Percentiles rank a stretch among this genome's conserved stretches.
phyloP scores from a whole-genome alignment of 2,329 filamentous ascomycete species.

The Lachnellula subtilissima region DNA sequence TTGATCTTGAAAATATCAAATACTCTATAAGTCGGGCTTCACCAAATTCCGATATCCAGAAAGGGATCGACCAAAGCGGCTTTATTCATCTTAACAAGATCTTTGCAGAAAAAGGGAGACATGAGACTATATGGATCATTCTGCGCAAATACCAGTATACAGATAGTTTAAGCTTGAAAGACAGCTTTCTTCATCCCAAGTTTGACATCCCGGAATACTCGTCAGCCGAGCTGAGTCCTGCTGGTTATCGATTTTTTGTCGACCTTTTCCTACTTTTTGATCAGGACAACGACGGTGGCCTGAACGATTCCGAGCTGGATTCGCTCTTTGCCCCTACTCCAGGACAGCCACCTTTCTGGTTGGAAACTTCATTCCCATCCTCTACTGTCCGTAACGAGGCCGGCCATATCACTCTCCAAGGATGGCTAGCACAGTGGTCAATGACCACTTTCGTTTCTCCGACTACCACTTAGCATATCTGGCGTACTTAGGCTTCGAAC shows the following conservation, averaged over 20 bases:
- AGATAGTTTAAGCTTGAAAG: slow-evolving; percentile 86
- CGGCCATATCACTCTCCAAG: slow-evolving; percentile 90
- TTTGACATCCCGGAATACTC: slow-evolving; percentile 91
- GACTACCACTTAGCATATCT: slow-evolving; percentile 93
- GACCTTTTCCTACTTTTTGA: slow-evolving; percentile 93
- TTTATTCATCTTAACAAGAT: slow-evolving; percentile 92
- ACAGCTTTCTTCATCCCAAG: slow-evolving; percentile 85
- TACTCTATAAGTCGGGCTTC: slow-evolving; percentile 69
- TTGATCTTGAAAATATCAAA: slow-evolving; percentile 90
- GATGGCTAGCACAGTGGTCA: slow-evolving; percentile 98
- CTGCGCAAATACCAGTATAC: slow-evolving; percentile 93
- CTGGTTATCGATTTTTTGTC: slow-evolving; percentile 95
- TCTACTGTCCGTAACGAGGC: slow-evolving; percentile 94
- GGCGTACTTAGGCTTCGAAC: slow-evolving; percentile 92
- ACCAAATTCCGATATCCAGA: slow-evolving; percentile 56
- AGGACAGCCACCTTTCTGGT: slow-evolving; percentile 80
- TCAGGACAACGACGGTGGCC: slow-evolving; percentile 92
- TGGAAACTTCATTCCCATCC: slow-evolving; percentile 82
- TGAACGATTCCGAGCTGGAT: slow-evolving; percentile 79
- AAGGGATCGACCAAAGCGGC: slow-evolving; percentile 74
- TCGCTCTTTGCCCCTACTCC: slow-evolving; percentile 91
- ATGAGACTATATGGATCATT: slow-evolving; percentile 98
- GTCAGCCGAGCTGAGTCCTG: slow-evolving; percentile 88
- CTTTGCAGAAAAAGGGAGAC: slow-evolving; percentile 93
- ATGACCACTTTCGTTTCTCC: slow-evolving; percentile 98